phyloP scores from a whole-genome alignment of 2,329 filamentous ascomycete species.

The Cladosporium sp. region DNA sequence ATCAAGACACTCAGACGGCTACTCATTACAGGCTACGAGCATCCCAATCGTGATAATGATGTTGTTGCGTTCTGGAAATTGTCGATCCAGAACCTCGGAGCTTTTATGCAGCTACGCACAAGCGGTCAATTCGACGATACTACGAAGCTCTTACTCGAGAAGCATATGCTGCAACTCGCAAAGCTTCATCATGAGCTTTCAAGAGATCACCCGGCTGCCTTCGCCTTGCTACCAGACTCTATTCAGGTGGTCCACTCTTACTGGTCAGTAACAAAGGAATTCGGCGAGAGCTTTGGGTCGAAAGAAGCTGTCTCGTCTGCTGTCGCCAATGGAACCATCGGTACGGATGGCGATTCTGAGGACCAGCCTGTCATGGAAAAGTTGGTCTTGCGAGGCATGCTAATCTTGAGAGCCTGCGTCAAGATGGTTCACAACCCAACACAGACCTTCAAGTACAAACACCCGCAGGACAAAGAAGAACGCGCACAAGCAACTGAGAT shows the following conservation, averaged over 20 bases:
- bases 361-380: conserved; percentile 58
- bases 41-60: conserved; percentile 71
- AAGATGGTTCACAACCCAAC: conserved; percentile 78
- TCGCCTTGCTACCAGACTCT: conserved; percentile 75
- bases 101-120: conserved; percentile 58
- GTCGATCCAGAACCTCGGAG: conserved; percentile 71
- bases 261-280: conserved; percentile 74
- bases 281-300: conserved; percentile 69
- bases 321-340: conserved; percentile 36
- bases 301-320: conserved; percentile 34
- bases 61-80: conserved; percentile 77
- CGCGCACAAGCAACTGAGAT: conserved; percentile 64
- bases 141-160: conserved; percentile 57
- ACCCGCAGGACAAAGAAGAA: conserved; percentile 69
- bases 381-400: conserved; percentile 74
- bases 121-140: conserved; percentile 22
- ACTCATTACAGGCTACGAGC: conserved; percentile 75
- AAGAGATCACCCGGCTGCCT: conserved; percentile 72
- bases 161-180: conserved; percentile 82
- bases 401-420: conserved; percentile 76
- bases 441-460: conserved; percentile 79
- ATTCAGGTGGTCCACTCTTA: conserved; percentile 74
- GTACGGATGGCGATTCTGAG: conserved; percentile 40
- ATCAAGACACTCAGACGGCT: conserved; percentile 79
- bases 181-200: conserved; percentile 91